Conservation (phyloP, 768 basidiomycete species). For the Clathrus columnatus region DNA sequence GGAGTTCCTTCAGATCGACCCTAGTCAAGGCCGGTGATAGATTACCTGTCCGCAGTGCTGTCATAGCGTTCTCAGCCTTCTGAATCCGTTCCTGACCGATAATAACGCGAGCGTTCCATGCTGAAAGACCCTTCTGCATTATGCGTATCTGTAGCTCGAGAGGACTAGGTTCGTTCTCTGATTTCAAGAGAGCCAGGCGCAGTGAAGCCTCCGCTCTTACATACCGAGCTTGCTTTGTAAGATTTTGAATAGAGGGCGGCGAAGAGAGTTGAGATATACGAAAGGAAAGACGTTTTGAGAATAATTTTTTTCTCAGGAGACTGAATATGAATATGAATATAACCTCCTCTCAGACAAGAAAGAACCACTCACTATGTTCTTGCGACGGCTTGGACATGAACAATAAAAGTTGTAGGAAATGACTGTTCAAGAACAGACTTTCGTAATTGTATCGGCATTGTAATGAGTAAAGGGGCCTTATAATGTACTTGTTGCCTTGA, state of each 20-base stretch:
- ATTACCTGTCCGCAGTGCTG: slow-evolving; percentile 28
- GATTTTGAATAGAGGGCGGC: not conserved
- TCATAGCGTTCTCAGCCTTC: slow-evolving; percentile 24
- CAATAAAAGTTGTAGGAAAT: not conserved
- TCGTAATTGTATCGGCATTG: not conserved
- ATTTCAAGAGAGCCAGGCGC: slow-evolving; percentile 25
- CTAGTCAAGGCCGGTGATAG: slow-evolving; percentile 29
- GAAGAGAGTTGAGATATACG: not conserved
- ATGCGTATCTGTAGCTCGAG: slow-evolving; percentile 40
- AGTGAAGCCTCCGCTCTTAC: slow-evolving; percentile 36
- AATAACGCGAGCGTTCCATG: slow-evolving; percentile 34
- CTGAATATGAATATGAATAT: not conserved
- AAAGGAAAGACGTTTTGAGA: too few species aligned
- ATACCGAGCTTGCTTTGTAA: slow-evolving; percentile 26
- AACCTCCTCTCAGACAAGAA: not conserved
- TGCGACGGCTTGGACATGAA: not conserved
- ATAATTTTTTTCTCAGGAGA: not conserved
- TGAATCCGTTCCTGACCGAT: slow-evolving; percentile 36
- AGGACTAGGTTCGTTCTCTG: slow-evolving; percentile 27
- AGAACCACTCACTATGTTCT: slow-evolving; percentile 1
- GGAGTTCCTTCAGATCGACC: slow-evolving; percentile 22
- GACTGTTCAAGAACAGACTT: not conserved
- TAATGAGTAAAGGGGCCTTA: not conserved
- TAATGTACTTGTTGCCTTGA: not conserved
- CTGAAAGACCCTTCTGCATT: slow-evolving; percentile 34